Evolutionary conservation across 495 filamentous ascomycete genomes (phyloP), one percentile per base, ranked within the genome.

Genomic region (Aspergillus mulundensis): DNA sequence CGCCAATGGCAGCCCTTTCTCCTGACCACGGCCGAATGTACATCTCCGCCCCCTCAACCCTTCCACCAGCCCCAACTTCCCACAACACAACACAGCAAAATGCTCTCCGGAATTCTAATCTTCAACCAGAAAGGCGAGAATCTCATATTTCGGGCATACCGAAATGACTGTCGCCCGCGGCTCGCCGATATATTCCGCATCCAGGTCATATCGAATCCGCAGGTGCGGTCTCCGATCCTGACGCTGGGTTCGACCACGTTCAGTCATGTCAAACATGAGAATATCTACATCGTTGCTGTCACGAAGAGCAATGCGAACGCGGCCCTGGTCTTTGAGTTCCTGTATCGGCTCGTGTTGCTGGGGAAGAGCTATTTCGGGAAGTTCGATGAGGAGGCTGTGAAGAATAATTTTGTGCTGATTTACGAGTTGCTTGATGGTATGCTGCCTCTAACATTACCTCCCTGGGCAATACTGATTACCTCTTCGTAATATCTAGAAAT

Each of bases 121-220:
- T 99, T 99, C 79, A 99, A 99, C 65, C 95, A 97, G 70, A 99
- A 99, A 73, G 94, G 94, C 76, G 94, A 99, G 79, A 97, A 97
- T 71, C 88, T 99, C 60, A 99, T 99, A 71, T 96, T 97, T 75
- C 91, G 94, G 61, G 89, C 95, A 63, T 99, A 97, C 74, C 91
- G 94, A 64, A 94, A 93, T 69, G 94, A 99, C 74, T 97, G 92
- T 71, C 89, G 94, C 39, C 94, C 94, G 19, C 89, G 94, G 18
- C 87, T 99, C 42, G 93, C 94, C 71, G 94, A 99, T 70, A 91
- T 97, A 72, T 99, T 99, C 74, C 94, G 94, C 75, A 97, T 99
- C 72, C 94, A 99, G 68, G 94, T 99, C 74, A 97, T 97, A 71
- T 96, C 91, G 58, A 99, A 99, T 70, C 88, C 94, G 55, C 91